Evolutionary conservation across 202 grass and related monocot species (phyloP).

Genomic region (Dendrocalamus latiflorus): DNA sequence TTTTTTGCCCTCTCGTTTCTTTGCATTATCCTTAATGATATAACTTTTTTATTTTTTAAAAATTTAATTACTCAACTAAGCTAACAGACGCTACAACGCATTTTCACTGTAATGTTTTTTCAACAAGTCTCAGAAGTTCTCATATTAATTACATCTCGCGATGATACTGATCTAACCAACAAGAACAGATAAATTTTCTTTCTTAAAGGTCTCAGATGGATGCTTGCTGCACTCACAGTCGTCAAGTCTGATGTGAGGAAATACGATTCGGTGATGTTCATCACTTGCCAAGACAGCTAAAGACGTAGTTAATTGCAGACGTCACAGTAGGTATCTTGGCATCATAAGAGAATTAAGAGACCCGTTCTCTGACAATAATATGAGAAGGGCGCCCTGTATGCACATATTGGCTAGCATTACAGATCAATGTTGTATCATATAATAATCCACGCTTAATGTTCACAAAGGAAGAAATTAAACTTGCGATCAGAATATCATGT

Average conservation of each 20-base stretch:
- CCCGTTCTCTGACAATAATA: neutral
- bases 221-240: neutral
- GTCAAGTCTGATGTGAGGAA: neutral
- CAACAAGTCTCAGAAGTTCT: neutral
- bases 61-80: too few species aligned
- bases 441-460: neutral
- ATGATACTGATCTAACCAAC: neutral
- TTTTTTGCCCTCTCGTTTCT: too few species aligned
- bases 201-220: neutral
- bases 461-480: slow-evolving; percentile 16
- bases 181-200: neutral
- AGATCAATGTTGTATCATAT: neutral
- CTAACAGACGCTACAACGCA: too few species aligned
- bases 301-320: neutral
- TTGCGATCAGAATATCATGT: neutral
- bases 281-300: neutral
- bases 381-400: neutral
- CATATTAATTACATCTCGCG: neutral
- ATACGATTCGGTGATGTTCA: neutral
- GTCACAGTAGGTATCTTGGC: neutral
- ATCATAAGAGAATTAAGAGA: neutral
- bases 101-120: too few species aligned
- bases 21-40: too few species aligned
- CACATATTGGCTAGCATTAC: neutral
- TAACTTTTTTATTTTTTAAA: too few species aligned